Evolutionary conservation across 192 early-diverging fungal genomes (phyloP), one percentile per base, ranked within the genome.

Genomic region (Paraglomus brasilianum): DNA sequence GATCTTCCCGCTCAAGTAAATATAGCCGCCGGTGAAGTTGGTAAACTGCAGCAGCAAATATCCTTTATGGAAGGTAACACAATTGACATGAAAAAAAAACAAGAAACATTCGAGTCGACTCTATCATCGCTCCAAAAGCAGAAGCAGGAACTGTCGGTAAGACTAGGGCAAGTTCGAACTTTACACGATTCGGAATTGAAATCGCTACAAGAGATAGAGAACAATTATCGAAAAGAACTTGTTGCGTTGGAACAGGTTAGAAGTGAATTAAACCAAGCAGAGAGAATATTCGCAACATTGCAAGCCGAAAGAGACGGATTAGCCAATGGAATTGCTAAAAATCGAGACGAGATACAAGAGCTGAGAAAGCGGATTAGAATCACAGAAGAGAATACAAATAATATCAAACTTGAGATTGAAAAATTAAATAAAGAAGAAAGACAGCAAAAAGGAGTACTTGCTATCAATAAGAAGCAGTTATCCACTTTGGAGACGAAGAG

Each of bases 391-490:
- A 86, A 87, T 70, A 80, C 80, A 4, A 66, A 70, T 17, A 41
- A 66, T 4, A 71, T 90, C 51, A 64, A 81, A 17, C 66, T 70
- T 10, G 80, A 89, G 52, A 63, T 91, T 4, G 85, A 85, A 42
- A 71, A 84, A 24, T 60, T 88, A 36, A 76, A 82, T 63, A 79
- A 74, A 43, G 83, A 91, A 19, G 72, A 80, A n/a, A 82, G 81
- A 51, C 78, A 86, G 44, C 87, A 90, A 52, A 74, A 80, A 55
- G 79, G 85, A 53, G 66, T 85, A 50, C 60, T 88, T 6, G 88
- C 87, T 73, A 84, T 92, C 63, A 88, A 90, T 51, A 78, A 81
- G 44, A 79, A 88, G 51, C 81, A 88, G 58, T 72, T 90, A 8
- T 70, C 77, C 1, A 77, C 78, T 44, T 85, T 85, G 21, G 85